Conservation (phyloP, 164 flowering plant genomes). For the Sedum album region DNA sequence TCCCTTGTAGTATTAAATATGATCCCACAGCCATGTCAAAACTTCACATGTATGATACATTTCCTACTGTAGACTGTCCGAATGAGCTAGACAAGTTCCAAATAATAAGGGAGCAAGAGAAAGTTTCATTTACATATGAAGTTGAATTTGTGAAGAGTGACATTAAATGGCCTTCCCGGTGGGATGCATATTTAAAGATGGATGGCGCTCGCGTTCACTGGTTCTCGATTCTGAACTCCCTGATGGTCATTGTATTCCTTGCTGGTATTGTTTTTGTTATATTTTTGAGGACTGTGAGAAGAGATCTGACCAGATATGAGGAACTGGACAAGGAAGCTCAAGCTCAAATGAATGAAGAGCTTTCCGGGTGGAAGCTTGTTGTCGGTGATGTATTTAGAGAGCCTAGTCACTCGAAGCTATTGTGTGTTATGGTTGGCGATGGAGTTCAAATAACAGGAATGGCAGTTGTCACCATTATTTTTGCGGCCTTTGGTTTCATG, state of each 20-base stretch:
- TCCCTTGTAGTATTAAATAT: slow-evolving; percentile 1
- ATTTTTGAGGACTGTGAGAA: slow-evolving; percentile 8
- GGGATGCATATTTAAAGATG: slow-evolving; percentile 11
- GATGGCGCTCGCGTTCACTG: slow-evolving; percentile 11
- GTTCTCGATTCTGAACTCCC: slow-evolving; percentile 9
- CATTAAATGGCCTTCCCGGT: slow-evolving; percentile 10
- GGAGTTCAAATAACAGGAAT: slow-evolving; percentile 6
- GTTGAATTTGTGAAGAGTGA: slow-evolving; percentile 12
- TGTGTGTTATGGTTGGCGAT: slow-evolving; percentile 5
- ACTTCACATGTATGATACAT: slow-evolving; percentile 6
- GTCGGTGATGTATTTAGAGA: slow-evolving; percentile 65
- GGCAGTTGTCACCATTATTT: slow-evolving; percentile 5
- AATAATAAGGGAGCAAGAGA: slow-evolving; percentile 8
- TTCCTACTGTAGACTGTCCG: background rate
- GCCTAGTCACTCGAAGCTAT: slow-evolving; percentile 2
- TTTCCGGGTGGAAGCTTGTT: slow-evolving; percentile 67
- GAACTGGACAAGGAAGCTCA: slow-evolving; percentile 42
- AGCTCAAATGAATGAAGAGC: slow-evolving; percentile 70
- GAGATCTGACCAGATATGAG: slow-evolving; percentile 8
- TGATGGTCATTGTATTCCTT: slow-evolving; percentile 10
- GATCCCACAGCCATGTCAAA: background rate
- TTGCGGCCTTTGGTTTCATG: slow-evolving; percentile 3
- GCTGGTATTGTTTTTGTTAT: slow-evolving; percentile 10
- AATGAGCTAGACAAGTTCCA: slow-evolving; percentile 9
- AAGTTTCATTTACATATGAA: slow-evolving; percentile 8